A percentile compares a stretch with the other conserved stretches of the same genome.
These are phyloP conservation scores for Arabis hirsuta DNA, from an alignment of 345 rosid species.

Conservation along the genomic window DNA sequence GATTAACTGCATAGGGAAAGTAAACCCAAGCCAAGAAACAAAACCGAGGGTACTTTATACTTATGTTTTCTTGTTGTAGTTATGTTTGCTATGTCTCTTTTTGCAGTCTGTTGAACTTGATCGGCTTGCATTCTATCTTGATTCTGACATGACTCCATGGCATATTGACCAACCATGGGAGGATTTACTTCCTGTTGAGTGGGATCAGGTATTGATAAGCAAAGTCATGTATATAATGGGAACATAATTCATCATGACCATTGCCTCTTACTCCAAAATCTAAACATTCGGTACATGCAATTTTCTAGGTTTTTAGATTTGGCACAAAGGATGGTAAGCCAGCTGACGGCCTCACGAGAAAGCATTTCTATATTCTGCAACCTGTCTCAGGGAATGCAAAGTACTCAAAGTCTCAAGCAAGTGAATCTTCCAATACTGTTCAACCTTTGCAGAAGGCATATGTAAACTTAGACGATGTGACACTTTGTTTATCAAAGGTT, in stretches of 20 bases:
- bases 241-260: slow-evolving; percentile 6
- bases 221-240: slow-evolving; percentile 14
- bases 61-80: slow-evolving; percentile 26
- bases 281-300: slow-evolving; percentile 29
- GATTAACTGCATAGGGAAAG: slow-evolving; percentile 31
- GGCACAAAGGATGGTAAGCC: slow-evolving; percentile 85
- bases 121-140: slow-evolving; percentile 89
- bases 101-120: slow-evolving; percentile 88
- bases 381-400: slow-evolving; percentile 94
- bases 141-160: slow-evolving; percentile 92
- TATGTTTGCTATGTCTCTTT: slow-evolving; percentile 21
- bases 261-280: slow-evolving; percentile 18
- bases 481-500: slow-evolving; percentile 92
- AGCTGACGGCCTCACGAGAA: slow-evolving; percentile 57
- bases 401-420: slow-evolving; percentile 62
- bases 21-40: slow-evolving; percentile 27
- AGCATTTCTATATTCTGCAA: slow-evolving; percentile 83
- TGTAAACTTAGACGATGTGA: slow-evolving; percentile 93
- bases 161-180: slow-evolving; percentile 81
- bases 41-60: slow-evolving; percentile 21
- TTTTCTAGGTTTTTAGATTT: slow-evolving; percentile 73
- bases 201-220: slow-evolving; percentile 75
- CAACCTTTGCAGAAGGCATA: slow-evolving; percentile 82
- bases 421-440: slow-evolving; percentile 45
- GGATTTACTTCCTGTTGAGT: slow-evolving; percentile 83